Conservation (phyloP, 164 flowering plant species). For the Vitis riparia region DNA sequence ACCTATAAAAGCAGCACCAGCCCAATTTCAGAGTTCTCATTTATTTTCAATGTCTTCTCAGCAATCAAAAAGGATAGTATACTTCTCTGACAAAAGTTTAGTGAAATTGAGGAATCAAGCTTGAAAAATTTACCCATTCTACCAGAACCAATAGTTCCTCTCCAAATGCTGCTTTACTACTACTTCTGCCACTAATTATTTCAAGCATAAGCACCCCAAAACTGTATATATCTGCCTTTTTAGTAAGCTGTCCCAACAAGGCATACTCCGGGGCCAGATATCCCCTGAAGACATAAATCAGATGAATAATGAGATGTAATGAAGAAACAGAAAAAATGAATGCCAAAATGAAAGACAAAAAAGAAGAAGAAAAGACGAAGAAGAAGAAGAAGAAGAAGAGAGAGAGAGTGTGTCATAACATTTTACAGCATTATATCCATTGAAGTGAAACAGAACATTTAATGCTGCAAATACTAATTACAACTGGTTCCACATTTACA, state of each 20-base stretch:
- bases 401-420: too few species aligned
- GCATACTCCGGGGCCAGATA: constrained; percentile 93
- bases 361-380: neutral
- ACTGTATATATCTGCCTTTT: constrained; percentile 85
- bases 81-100: neutral
- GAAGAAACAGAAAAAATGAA: neutral
- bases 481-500: too few species aligned
- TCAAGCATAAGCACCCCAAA: constrained; percentile 87
- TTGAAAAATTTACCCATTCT: constrained; percentile 62
- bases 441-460: too few species aligned
- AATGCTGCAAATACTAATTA: too few species aligned
- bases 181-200: constrained; percentile 73
- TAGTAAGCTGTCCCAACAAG: constrained; percentile 65
- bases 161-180: constrained; percentile 68
- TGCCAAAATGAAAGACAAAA: neutral
- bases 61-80: neutral
- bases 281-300: constrained; percentile 52
- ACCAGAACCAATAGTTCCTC: constrained; percentile 58
- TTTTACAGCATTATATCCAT: too few species aligned
- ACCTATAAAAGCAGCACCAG: neutral
- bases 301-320: neutral
- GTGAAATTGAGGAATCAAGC: neutral
- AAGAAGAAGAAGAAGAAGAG: neutral
- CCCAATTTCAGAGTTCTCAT: neutral
- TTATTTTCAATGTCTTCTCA: neutral